Evolutionary conservation across 2,329 filamentous ascomycete species (phyloP), one percentile per base, ranked within the genome.

Genomic region (Pseudofabraea citricarpa): DNA sequence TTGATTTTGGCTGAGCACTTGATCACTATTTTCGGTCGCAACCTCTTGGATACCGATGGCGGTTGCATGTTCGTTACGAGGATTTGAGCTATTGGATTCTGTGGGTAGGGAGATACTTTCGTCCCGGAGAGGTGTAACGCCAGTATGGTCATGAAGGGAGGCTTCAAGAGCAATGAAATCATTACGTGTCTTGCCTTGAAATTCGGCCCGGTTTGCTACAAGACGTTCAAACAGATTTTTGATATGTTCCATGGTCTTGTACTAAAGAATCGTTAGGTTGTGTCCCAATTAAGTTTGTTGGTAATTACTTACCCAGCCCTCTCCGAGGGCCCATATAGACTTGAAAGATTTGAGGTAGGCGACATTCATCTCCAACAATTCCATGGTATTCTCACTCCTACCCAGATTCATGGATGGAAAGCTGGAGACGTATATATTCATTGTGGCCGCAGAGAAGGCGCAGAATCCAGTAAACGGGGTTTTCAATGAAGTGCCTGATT

Each of bases 391-490:
- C 47, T 6, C 48, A 44, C 20, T 36, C 47, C 22, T 38, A 19
- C 6, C 40, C 29, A 40, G 48, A 45, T 70, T 71, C 62, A 71
- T 71, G 2, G 56, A 55, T 0, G 69, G 69, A 20, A 70, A 72
- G 4, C 54, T 41, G 3, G 56, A 58, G 2, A 66, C 57, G 44
- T 71, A 71, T 0, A 67, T 47, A 20, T 69, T 70, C 38, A 70
- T 59, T 4, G 65, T 67, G 2, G 65, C 66, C 0, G 69, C 68
- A 0, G 68, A 70, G 27, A 72, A 72, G 2, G 64, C 64, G 41
- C 68, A 71, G n/a, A 72, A 70, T 0, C 68, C 69, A 0, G 66
- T 60, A 42, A 71, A 72, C 0, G 68, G 69, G 0, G 67, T 70
- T 45, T 62, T 56, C 0, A 70, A 53, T 1, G 62, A 57, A 0